A percentile compares a stretch with the other conserved stretches of the same genome.
Conservation (phyloP, 768 basidiomycete genomes). For the Tubosaeta sp. region DNA sequence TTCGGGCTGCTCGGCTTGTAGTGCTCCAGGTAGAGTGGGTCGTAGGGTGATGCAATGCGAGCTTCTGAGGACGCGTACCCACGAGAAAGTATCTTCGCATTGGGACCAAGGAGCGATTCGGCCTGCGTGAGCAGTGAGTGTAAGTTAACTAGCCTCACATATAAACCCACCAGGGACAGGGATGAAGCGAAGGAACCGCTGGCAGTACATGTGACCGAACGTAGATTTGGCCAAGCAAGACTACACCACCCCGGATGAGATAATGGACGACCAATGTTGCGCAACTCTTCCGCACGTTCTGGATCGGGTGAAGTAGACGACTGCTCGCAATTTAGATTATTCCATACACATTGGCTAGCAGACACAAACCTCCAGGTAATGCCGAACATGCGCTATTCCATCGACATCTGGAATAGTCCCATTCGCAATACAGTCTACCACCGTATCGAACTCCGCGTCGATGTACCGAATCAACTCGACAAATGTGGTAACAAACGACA, state of each 20-base stretch:
- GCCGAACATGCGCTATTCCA: too few relatives aligned
- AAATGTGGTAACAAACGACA: conserved; percentile 10
- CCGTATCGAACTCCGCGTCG: conserved; percentile 6
- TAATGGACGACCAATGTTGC: conserved; percentile 9
- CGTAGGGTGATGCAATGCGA: conserved; percentile 5
- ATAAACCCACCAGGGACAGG: too few relatives aligned
- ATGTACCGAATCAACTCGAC: conserved; percentile 10
- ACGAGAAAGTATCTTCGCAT: too few relatives aligned
- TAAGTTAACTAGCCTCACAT: conserved; percentile 9
- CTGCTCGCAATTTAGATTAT: too few relatives aligned
- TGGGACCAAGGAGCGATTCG: too few relatives aligned
- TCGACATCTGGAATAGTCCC: conserved; percentile 10
- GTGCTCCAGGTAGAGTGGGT: conserved; percentile 5
- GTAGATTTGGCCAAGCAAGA: conserved; percentile 10
- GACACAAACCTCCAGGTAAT: too few relatives aligned
- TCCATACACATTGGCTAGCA: too few relatives aligned
- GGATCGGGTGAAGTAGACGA: background rate
- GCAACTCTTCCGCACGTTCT: conserved; percentile 7
- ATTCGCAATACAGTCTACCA: conserved; percentile 11
- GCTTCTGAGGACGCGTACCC: conserved; percentile 7
- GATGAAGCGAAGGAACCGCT: conserved; percentile 14
- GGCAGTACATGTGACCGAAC: conserved; percentile 1
- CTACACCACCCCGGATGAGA: conserved; percentile 13
- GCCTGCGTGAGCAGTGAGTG: background rate
- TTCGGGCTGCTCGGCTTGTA: too few relatives aligned